phyloP scores from a whole-genome alignment of 2,329 filamentous ascomycete species.

The Lecanoromycetidae sp. region DNA sequence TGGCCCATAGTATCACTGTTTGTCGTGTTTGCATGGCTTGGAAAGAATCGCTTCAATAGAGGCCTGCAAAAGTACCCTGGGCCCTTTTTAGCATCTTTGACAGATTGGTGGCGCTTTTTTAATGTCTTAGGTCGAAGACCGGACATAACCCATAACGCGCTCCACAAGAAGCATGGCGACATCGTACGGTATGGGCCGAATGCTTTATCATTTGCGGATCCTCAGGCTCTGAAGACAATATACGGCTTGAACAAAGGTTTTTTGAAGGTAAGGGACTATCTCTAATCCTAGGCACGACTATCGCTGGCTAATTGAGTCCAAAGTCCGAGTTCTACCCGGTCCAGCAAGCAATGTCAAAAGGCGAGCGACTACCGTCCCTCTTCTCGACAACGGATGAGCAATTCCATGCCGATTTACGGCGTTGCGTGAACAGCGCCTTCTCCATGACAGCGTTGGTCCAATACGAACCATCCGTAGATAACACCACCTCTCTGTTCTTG shows the following conservation, averaged over 20 bases:
- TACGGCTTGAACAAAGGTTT: constrained; percentile 77
- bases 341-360: constrained; percentile 60
- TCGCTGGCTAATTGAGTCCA: neutral
- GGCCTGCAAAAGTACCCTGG: constrained; percentile 57
- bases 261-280: constrained; percentile 49
- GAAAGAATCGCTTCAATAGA: constrained; percentile 40
- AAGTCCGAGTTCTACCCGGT: constrained; percentile 72
- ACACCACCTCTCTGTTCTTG: constrained; percentile 60
- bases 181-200: constrained; percentile 67
- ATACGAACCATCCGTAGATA: constrained; percentile 70
- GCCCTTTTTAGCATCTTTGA: constrained; percentile 7
- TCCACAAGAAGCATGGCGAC: constrained; percentile 61
- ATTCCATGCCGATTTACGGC: constrained; percentile 62
- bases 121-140: constrained; percentile 4
- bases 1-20: constrained; percentile 32
- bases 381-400: constrained; percentile 65
- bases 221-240: constrained; percentile 60
- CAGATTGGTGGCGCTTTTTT: constrained; percentile 12
- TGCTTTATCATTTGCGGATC: constrained; percentile 58
- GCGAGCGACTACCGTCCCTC: constrained; percentile 55
- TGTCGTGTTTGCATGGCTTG: constrained; percentile 31
- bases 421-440: constrained; percentile 43
- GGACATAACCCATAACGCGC: constrained; percentile 16
- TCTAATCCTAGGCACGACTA: neutral
- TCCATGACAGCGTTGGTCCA: constrained; percentile 65